Conservation (phyloP, 345 rosid genomes). For the Garcia nutans region DNA sequence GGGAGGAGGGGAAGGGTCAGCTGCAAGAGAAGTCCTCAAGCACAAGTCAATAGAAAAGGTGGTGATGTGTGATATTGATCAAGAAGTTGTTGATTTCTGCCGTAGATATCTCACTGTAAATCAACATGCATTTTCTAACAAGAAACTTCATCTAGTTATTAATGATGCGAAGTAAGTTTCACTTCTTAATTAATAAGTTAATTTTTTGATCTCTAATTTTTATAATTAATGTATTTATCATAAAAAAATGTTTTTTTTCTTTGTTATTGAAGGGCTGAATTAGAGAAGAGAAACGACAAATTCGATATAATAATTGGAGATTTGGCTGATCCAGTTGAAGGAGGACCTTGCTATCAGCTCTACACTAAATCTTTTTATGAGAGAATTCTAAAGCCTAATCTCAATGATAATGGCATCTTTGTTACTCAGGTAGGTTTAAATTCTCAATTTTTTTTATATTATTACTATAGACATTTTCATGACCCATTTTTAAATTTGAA, state of each 20-base stretch:
- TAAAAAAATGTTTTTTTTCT: neutral
- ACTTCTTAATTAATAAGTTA: neutral
- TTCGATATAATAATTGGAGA: conserved; percentile 94
- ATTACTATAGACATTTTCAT: too few relatives aligned
- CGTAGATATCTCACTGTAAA: conserved; percentile 62
- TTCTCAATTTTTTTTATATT: too few relatives aligned
- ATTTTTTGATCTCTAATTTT: neutral
- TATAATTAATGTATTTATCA: too few relatives aligned
- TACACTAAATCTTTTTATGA: conserved; percentile 92
- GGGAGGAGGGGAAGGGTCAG: conserved; percentile 99
- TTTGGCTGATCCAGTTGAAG: conserved; percentile 94
- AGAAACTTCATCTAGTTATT: conserved; percentile 74
- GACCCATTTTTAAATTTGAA: too few relatives aligned
- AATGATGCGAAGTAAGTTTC: conserved; percentile 78
- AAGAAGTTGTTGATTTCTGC: conserved; percentile 95
- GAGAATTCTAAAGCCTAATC: conserved; percentile 72
- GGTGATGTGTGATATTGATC: conserved; percentile 95
- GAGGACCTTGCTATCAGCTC: conserved; percentile 97
- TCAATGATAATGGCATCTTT: conserved; percentile 72
- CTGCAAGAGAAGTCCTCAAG: conserved; percentile 91
- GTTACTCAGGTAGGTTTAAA: conserved; percentile 68
- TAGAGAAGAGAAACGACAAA: conserved; percentile 66
- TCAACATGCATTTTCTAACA: conserved; percentile 67
- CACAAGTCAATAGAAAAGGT: conserved; percentile 66
- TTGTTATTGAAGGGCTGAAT: conserved; percentile 59